These are phyloP conservation scores for Ophiostoma piceae DNA, from an alignment of 2,329 filamentous ascomycete species.

Conservation along the genomic window DNA sequence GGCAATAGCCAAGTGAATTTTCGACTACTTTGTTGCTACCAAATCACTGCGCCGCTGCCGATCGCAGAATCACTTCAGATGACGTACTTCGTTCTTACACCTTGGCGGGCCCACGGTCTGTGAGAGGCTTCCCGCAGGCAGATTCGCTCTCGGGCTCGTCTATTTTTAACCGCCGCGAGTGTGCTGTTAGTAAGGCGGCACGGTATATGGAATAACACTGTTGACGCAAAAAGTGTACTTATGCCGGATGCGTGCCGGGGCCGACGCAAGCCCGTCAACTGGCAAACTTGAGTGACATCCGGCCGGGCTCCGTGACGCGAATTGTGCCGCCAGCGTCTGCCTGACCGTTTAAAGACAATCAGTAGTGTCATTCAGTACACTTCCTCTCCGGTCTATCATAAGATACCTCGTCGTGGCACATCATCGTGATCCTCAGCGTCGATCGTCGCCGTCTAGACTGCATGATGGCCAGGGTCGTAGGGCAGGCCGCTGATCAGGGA, in stretches of 20 bases:
- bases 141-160: background rate
- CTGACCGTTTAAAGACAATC: no score
- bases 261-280: background rate
- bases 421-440: background rate
- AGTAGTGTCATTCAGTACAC: no score
- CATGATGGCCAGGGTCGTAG: background rate
- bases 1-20: background rate
- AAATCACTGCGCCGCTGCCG: background rate
- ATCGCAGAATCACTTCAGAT: background rate
- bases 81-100: background rate
- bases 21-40: background rate
- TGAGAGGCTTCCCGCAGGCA: background rate
- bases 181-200: background rate
- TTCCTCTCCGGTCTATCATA: no score
- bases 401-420: no score
- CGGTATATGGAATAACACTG: background rate
- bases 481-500: background rate
- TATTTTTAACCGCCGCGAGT: background rate
- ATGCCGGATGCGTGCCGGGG: background rate
- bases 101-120: constrained; percentile 4
- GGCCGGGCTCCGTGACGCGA: background rate
- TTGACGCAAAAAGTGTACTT: background rate
- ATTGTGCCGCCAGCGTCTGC: no score
- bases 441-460: background rate
- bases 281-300: background rate